Evolutionary conservation across 768 basidiomycete species (phyloP), one percentile per base, ranked within the genome.

Genomic region (Pleurotus sapidus): DNA sequence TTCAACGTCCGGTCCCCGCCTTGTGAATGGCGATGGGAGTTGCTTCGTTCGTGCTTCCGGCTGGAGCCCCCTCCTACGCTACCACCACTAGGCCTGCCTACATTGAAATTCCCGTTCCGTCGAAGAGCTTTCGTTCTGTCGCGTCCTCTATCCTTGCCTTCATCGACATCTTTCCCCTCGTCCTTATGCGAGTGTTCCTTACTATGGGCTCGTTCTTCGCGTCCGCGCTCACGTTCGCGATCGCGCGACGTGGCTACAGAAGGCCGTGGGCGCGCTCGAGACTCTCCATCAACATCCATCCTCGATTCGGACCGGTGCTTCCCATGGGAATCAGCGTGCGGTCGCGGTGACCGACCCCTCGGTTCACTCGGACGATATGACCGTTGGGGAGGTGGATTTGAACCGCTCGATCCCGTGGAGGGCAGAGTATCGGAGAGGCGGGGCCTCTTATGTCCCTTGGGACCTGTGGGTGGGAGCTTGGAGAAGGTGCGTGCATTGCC

Each of bases 401-500:
- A 65, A 23, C 49, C 54, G 11, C 62, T 63, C 15, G 69, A 68
- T 5, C 66, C 66, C 6, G 71, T 66, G 9, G 51, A 17, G 24
- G 75, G 70, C 17, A 73, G 74, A 5, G 75, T 38, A 15, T 89
- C 88, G 11, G 88, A 85, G 4, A 91, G 72, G 9, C 91, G 86
- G 14, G 84, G 85, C 65, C 88, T 89, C 77, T 93, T 93, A 70
- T 89, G 78, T 23, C 88, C 87, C 55, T 91, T 83, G 2, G 91
- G 91, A 9, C 85, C 91, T 0, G 90, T 93, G 0, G 91, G 91
- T 5, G 83, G 87, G 3, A 74, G 77, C 67, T 85, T 89, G 12
- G 73, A 73, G 50, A 73, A 71, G 56, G 72, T 54, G 49, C 64
- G 62, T 9, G 69, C 67, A 55, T 70, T 71, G 20, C 51, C 51